These are phyloP conservation scores for Rutstroemia sp. DNA, from an alignment of 2,329 filamentous ascomycete species.

Conservation along the genomic window DNA sequence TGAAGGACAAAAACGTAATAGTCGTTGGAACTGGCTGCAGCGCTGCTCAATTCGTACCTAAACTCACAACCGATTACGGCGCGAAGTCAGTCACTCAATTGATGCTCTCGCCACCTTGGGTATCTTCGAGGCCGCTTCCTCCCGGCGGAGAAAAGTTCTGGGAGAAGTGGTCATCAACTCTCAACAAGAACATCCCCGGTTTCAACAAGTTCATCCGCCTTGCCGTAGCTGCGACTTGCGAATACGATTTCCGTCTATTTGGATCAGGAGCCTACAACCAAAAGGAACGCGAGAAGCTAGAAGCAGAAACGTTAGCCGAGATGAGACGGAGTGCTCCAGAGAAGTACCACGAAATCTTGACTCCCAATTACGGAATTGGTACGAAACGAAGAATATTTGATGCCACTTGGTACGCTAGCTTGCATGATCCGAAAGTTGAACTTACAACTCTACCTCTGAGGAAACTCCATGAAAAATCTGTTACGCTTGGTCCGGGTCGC, in stretches of 20 bases:
- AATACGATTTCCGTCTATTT: constrained; percentile 42
- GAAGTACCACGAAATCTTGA: constrained; percentile 51
- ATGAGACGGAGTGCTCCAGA: constrained; percentile 43
- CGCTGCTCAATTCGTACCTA: constrained; percentile 48
- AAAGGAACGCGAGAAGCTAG: constrained; percentile 34
- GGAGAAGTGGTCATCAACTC: constrained; percentile 37
- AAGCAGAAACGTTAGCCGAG: constrained; percentile 35
- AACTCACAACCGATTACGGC: constrained; percentile 35
- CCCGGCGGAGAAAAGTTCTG: constrained; percentile 35
- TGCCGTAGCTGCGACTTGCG: constrained; percentile 33
- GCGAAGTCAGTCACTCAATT: constrained; percentile 52
- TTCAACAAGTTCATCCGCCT: constrained; percentile 36
- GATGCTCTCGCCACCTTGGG: constrained; percentile 51
- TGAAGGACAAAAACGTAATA: constrained; percentile 47
- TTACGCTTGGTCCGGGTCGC: constrained; percentile 43
- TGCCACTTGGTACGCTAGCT: constrained; percentile 40
- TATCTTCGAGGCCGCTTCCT: constrained; percentile 35
- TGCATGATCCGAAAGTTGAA: constrained; percentile 42
- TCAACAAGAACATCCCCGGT: constrained; percentile 41
- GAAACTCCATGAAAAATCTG: constrained; percentile 38
- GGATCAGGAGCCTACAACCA: constrained; percentile 33
- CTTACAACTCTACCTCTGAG: constrained; percentile 45
- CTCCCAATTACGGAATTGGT: constrained; percentile 47
- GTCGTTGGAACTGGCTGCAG: constrained; percentile 52
- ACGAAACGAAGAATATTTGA: constrained; percentile 52